phyloP scores from a whole-genome alignment of 2,329 filamentous ascomycete genomes.

The Coniochaeta sp. region DNA sequence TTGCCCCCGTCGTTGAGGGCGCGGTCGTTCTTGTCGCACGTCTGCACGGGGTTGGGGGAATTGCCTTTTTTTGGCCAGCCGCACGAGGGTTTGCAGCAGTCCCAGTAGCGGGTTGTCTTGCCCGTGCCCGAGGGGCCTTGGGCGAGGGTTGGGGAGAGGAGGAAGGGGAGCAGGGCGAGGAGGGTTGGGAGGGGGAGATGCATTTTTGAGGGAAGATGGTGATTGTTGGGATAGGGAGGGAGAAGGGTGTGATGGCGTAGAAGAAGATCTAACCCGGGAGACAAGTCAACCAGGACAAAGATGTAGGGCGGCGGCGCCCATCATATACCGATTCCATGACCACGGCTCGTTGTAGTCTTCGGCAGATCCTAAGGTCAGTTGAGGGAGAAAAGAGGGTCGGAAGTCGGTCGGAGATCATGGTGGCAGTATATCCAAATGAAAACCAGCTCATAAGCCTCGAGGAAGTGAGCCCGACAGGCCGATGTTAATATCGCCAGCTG shows the following conservation, averaged over 20 bases:
- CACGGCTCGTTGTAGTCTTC: background rate
- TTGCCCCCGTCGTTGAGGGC: conserved; percentile 33
- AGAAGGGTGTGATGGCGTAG: background rate
- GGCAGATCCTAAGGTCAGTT: background rate
- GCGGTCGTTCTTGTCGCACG: conserved; percentile 41
- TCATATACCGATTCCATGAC: background rate
- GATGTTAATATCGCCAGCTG: conserved; percentile 7
- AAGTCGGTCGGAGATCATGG: conserved; percentile 3
- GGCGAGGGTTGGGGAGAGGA: conserved; percentile 11
- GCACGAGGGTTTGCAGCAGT: conserved; percentile 56
- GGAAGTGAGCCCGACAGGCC: conserved; percentile 8
- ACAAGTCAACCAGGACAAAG: background rate
- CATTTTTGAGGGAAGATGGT: conserved; percentile 5
- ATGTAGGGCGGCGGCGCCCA: background rate
- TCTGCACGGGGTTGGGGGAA: conserved; percentile 30
- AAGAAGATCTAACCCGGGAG: background rate
- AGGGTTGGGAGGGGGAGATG: conserved; percentile 16
- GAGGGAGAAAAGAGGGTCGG: background rate
- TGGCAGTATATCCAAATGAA: conserved; percentile 13
- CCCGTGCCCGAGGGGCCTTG: conserved; percentile 19
- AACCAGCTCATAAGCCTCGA: background rate
- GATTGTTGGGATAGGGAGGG: background rate
- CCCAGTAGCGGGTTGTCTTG: conserved; percentile 33
- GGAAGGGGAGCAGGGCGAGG: conserved; percentile 13
- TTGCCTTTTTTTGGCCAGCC: conserved; percentile 42